Base-by-base conservation (phyloP, 1,139 yeast genomes). In the Arxiozyma bovina region DNA sequence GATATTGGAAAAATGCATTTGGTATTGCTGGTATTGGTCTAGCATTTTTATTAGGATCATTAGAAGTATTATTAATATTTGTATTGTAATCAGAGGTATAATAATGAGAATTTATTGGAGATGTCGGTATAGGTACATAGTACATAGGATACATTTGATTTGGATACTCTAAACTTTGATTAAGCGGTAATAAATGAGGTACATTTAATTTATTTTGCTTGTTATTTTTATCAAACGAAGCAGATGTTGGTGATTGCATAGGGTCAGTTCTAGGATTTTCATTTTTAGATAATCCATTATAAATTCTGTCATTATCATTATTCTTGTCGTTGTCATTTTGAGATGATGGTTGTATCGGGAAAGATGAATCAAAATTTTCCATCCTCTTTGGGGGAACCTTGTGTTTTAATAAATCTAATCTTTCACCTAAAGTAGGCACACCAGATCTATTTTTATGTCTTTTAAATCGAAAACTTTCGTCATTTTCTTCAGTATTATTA, bases 301-400 rank as follows among this genome's bases (percentile, higher is more conserved):
- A 15, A n/a, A 8, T 41, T 9, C 20, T 18, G n/a, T 44, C 20
- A 44, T 27, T 5, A 27, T 27, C 2, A 25, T 47, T 23, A 11
- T 23, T 41, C 11, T 40, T 34, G 25, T 17, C 8, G n/a, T 38
- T 40, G 34, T 50, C 23, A 34, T 45, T 30, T n/a, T 51, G 45
- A 40, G 53, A 50, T 27, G 47, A 42, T 34, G 47, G 47, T n/a
- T 43, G 38, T 21, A 34, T 12, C 12, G 51, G 46, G 15, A 40
- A 42, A 18, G 70, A 67, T 1, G 70, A 67, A 52, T 67, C 68
- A 54, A 68, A 68, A 53, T 65, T 66, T 27, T 67, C 70, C 30
- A 68, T 60, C 62, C 69, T 58, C 53, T 62, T 63, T 17, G 71
- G 69, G 34, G 59, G 58, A 47, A 60, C 61, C 18, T 63, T 57